phyloP scores from a whole-genome alignment of 176 grass and related monocot species.

The barley (Hordeum vulgare) region MorexV3_pseudomolecules_assembly NC_058519.1:622001533-622002032 shows the following conservation, averaged over 20 bases:
- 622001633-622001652: conserved; percentile 79
- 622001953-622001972: neutral
- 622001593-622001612: conserved; percentile 49
- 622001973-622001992: neutral
- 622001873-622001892: conserved; percentile 65
- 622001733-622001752: neutral
- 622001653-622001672: conserved; percentile 38
- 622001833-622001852: conserved; percentile 51
- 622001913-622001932: neutral
- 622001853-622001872: conserved; percentile 60
- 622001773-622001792: conserved; percentile 61
- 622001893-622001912: conserved; percentile 41
- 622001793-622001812: conserved; percentile 62
- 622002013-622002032: conserved; percentile 57
- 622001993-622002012: conserved; percentile 42
- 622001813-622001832: conserved; percentile 30
- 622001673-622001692: neutral
- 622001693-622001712: neutral
- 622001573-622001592: conserved; percentile 28
- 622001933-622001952: neutral
- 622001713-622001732: neutral
- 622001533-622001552: conserved; percentile 83
- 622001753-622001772: conserved; percentile 42
- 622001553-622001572: conserved; percentile 67
- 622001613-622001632: conserved; percentile 89